These are phyloP conservation scores for Suillus luteus DNA, from an alignment of 768 basidiomycete species.

Conservation along the genomic window DNA sequence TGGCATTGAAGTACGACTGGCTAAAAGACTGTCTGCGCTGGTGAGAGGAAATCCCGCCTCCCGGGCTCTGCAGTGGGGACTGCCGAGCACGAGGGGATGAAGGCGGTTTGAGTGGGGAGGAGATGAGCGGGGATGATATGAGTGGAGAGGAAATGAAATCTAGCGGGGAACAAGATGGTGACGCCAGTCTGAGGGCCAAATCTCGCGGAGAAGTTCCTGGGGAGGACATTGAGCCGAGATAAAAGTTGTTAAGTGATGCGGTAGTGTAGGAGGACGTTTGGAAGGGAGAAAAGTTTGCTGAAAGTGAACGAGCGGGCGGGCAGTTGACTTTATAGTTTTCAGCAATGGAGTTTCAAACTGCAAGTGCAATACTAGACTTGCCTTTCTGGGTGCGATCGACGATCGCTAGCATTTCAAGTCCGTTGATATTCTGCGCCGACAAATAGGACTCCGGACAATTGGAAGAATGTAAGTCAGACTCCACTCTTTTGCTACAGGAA, in stretches of 20 bases:
- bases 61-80: not conserved
- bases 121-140: slow-evolving; percentile 22
- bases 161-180: not conserved
- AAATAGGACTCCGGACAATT: not conserved
- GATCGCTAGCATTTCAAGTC: not conserved
- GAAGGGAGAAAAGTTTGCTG: not conserved
- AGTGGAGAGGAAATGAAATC: slow-evolving; percentile 26
- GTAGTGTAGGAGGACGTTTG: not conserved
- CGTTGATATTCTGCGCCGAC: not conserved
- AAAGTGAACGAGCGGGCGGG: not conserved
- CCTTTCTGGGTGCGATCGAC: not conserved
- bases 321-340: not conserved
- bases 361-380: slow-evolving; percentile 3
- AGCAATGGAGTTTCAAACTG: not conserved
- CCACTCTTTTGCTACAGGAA: not conserved
- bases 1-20: not conserved
- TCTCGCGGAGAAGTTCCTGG: slow-evolving; percentile 3
- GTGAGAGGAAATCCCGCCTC: not conserved
- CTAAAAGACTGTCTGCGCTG: not conserved
- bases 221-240: not conserved
- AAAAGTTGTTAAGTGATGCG: not conserved
- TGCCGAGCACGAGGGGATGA: slow-evolving; percentile 13
- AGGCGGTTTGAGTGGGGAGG: slow-evolving; percentile 30
- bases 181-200: not conserved
- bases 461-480: not conserved